phyloP scores from a whole-genome alignment of 164 flowering plant species.

The Tinospora cordifolia region DNA sequence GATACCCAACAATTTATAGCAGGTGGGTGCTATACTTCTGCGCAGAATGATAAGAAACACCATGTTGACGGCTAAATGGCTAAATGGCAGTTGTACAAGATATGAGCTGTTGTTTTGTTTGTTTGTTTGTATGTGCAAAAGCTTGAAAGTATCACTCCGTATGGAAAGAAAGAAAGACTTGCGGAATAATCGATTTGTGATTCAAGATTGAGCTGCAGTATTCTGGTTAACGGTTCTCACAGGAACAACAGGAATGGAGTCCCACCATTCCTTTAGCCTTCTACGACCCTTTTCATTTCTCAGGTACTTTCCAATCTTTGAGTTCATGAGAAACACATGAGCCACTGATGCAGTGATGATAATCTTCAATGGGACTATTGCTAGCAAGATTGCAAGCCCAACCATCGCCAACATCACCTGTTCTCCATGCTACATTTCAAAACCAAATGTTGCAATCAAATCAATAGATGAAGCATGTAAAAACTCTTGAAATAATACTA shows the following conservation, averaged over 20 bases:
- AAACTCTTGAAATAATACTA: too few species aligned
- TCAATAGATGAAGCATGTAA: too few species aligned
- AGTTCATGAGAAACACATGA: constrained; percentile 26
- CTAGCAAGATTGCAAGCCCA: constrained; percentile 37
- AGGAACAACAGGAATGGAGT: constrained; percentile 63
- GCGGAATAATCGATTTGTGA: not conserved
- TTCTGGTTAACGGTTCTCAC: constrained; percentile 35
- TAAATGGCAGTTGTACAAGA: not conserved
- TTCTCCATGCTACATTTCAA: constrained; percentile 55
- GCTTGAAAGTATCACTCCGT: not conserved
- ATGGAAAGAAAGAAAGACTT: not conserved
- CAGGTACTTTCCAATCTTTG: constrained; percentile 33
- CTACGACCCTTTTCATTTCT: constrained; percentile 32
- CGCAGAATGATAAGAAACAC: too few species aligned
- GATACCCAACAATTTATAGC: too few species aligned
- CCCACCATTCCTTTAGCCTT: constrained; percentile 84
- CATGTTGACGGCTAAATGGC: too few species aligned
- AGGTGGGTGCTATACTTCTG: too few species aligned
- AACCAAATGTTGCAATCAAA: not conserved
- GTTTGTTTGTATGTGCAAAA: not conserved
- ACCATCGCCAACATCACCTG: constrained; percentile 40
- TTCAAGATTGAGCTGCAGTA: not conserved
- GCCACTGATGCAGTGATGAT: constrained; percentile 33
- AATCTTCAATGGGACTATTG: constrained; percentile 56
- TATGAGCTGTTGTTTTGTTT: not conserved